Evolutionary conservation across 1,284 basidiomycete genomes (phyloP), one percentile per base, ranked within the genome.

Genomic region (Chalciporus sp.): DNA sequence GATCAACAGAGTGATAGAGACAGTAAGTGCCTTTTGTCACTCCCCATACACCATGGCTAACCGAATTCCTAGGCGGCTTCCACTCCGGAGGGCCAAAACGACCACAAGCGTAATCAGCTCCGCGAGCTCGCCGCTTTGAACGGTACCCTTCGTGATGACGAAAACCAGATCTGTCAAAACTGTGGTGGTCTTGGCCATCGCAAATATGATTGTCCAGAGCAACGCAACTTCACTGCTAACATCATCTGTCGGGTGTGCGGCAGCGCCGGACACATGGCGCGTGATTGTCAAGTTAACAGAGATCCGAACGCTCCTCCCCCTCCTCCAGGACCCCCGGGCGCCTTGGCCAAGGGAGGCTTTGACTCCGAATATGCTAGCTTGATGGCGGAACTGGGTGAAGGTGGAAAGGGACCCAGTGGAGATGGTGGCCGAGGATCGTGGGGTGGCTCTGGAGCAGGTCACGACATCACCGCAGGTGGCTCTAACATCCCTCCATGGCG

Each of bases 81-180:
- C 19, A 98, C 95, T 4, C 97, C 97, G 1, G 97, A 99, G 78
- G 95, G 95, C 37, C 94, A 99, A 75, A 99, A 99, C 70, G 96
- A 98, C 70, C 97, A 99, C 79, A 99, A 99, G 74, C 90, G 97
- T 49, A 98, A 96, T 72, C 97, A 99, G 76, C 85, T 99, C 47
- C 93, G 97, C 63, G 97, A 99, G 72, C 84, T 99, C 29, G 97
- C 97, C 14, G 94, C 95, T 17, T 78, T 99, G 51, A 99, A 99
- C 72, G 97, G 97, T 73, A 99, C 97, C 26, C 86, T 99, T 55
- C 94, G 97, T 64, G 97, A 99, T 70, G 97, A 99, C 72, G 97
- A 99, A 76, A 98, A 98, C 69, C 97, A 99, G 75, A 86, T 98
- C 60, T 98, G 97, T 77, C 95, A 98, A 77, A 98, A 97, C 69